Evolutionary conservation across 2,329 filamentous ascomycete genomes (phyloP), one percentile per base, ranked within the genome.

Genomic region (Raffaelea arxii): DNA sequence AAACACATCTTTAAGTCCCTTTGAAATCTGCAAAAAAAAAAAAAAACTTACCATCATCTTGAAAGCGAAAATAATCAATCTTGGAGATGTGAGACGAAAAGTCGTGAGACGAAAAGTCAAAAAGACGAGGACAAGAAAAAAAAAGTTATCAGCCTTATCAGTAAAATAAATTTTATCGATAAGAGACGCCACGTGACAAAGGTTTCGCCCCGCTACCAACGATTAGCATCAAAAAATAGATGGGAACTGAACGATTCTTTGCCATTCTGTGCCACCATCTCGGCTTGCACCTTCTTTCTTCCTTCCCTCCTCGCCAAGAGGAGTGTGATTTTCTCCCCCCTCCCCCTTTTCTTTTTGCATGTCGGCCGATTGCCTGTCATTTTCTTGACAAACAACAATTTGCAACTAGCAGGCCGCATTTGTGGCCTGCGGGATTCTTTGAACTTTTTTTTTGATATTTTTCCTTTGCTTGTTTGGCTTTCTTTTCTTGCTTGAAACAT

Each of bases 41-140:
- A 38, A 44, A n/a, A 16, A n/a, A 36, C 32, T 36, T n/a, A 36
- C 32, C 32, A 36, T 6, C 32, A 36, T 36, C 6, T 36, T 36
- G 32, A 7, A n/a, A n/a, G n/a, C n/a, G 39, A 55, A 47, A 51
- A 55, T 51, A 6, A 7, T 52, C 35, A 11, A 43, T 30, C 30
- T 37, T 43, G 43, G 19, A 46, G 27, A 24, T 32, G 22, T n/a
- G 35, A 22, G 11, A 14, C 16, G 12, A n/a, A 16, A 25, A 36
- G 22, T 23, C 6, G 14, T 25, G 25, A n/a, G n/a, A n/a, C n/a
- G n/a, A n/a, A n/a, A n/a, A n/a, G n/a, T n/a, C n/a, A n/a, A n/a
- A n/a, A n/a, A 30, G 9, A 30, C 27, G 9, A 36, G 32, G 32
- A 36, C 16, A 36, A 36, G 19, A 9, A n/a, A 36, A 36, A 9